Conservation (phyloP, 768 basidiomycete genomes). For the Lentinus brumalis region DNA sequence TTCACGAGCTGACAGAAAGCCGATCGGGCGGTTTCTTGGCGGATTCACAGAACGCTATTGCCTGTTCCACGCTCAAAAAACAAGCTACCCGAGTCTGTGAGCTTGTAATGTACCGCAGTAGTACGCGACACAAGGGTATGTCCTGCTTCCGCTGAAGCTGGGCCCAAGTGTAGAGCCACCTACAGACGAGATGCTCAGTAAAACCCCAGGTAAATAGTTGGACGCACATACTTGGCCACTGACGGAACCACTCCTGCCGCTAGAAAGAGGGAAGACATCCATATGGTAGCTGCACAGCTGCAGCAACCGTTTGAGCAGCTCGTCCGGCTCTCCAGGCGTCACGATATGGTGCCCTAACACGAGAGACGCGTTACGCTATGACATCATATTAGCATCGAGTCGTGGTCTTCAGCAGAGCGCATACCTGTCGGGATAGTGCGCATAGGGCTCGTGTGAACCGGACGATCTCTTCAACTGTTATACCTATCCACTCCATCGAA, state of each 20-base stretch:
- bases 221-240: conserved; percentile 63
- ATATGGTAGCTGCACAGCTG: conserved; percentile 70
- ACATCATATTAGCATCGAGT: no score
- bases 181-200: conserved; percentile 27
- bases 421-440: conserved; percentile 57
- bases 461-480: conserved; percentile 49
- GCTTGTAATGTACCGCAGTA: conserved; percentile 66
- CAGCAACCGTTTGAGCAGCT: conserved; percentile 57
- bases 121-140: conserved; percentile 50
- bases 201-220: not conserved
- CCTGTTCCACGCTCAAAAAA: conserved; percentile 79
- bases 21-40: not conserved
- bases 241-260: conserved; percentile 75
- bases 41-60: conserved; percentile 53
- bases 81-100: conserved; percentile 63
- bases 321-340: conserved; percentile 56
- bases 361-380: conserved; percentile 54
- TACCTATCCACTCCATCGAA: conserved; percentile 72
- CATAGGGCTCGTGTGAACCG: conserved; percentile 63
- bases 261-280: conserved; percentile 70
- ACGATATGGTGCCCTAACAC: conserved; percentile 65
- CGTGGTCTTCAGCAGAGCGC: no score
- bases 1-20: no score
- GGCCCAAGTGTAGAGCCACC: conserved; percentile 66
- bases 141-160: conserved; percentile 35